Conservation (phyloP, 495 filamentous ascomycete genomes). For the Talaromyces ruber region DNA sequence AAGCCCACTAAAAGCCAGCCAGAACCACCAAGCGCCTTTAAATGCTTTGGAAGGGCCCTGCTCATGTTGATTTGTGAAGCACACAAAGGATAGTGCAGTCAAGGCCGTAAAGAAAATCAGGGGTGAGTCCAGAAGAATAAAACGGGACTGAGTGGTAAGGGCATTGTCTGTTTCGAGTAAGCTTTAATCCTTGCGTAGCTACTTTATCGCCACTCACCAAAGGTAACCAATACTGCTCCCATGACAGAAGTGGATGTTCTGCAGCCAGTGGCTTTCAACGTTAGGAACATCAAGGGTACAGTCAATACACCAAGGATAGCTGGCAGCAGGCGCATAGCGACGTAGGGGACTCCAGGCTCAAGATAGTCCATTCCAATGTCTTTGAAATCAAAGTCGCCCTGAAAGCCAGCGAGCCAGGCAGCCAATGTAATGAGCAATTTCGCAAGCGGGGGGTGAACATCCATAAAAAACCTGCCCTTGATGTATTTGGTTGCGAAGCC, state of each 20-base stretch:
- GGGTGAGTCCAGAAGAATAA: conserved; percentile 94
- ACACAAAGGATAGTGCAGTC: conserved; percentile 82
- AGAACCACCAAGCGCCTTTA: conserved; percentile 91
- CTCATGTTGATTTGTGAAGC: conserved; percentile 95
- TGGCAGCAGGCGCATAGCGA: conserved; percentile 92
- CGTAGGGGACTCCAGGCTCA: conserved; percentile 90
- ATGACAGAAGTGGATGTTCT: conserved; percentile 73
- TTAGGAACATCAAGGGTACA: conserved; percentile 88
- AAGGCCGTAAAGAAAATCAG: conserved; percentile 89
- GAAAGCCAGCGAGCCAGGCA: conserved; percentile 90
- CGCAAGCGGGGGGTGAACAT: conserved; percentile 95
- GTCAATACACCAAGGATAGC: conserved; percentile 80
- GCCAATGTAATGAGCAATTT: conserved; percentile 93
- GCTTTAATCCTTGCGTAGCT: background rate
- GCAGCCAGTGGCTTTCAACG: conserved; percentile 84
- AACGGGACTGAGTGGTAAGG: conserved; percentile 83
- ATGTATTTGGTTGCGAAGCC: conserved; percentile 98
- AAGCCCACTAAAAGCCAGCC: conserved; percentile 80
- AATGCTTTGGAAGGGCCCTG: conserved; percentile 83
- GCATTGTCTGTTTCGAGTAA: conserved; percentile 65
- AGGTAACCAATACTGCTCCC: conserved; percentile 79
- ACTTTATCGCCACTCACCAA: conserved; percentile 47
- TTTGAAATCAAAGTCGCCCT: conserved; percentile 97
- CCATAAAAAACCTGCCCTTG: conserved; percentile 98
- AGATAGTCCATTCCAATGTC: conserved; percentile 99